Evolutionary conservation across 1,139 yeast genomes (phyloP).

Genomic region (Wickerhamomyces sp.): DNA sequence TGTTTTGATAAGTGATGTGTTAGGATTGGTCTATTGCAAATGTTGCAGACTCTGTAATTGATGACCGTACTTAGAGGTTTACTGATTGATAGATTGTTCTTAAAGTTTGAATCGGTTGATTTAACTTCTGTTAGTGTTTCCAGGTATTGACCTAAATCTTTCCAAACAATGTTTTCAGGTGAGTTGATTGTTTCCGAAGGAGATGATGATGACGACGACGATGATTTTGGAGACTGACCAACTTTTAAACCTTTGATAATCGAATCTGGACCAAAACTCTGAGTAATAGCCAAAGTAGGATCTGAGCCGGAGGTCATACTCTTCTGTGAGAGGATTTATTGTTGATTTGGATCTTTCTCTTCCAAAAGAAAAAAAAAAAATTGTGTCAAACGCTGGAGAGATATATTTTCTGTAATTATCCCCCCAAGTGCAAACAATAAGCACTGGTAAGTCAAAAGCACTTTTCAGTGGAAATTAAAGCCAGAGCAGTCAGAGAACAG

Average conservation of each 20-base stretch:
- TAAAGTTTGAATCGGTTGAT: constrained; percentile 18
- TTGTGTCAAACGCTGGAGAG: neutral
- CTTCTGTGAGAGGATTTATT: neutral
- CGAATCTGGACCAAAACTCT: constrained; percentile 22
- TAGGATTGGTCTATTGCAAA: constrained; percentile 62
- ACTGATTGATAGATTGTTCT: constrained; percentile 27
- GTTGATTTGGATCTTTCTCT: neutral
- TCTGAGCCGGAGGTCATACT: constrained; percentile 22
- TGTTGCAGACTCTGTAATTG: constrained; percentile 59
- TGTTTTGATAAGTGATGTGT: constrained; percentile 42
- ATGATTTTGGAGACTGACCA: neutral
- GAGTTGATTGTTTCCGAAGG: neutral
- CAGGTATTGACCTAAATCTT: constrained; percentile 55
- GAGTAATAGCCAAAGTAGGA: constrained; percentile 12
- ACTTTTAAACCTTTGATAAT: constrained; percentile 20
- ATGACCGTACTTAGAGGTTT: constrained; percentile 40
- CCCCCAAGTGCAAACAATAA: neutral
- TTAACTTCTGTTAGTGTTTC: constrained; percentile 42
- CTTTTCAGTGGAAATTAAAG: no score
- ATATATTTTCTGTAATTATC: neutral
- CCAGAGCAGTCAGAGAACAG: no score
- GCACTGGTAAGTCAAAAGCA: neutral
- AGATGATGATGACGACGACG: neutral
- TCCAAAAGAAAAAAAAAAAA: neutral
- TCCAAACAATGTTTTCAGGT: constrained; percentile 36